phyloP scores from a whole-genome alignment of 208 protist genomes.

The Leishmania tropica region DNA sequence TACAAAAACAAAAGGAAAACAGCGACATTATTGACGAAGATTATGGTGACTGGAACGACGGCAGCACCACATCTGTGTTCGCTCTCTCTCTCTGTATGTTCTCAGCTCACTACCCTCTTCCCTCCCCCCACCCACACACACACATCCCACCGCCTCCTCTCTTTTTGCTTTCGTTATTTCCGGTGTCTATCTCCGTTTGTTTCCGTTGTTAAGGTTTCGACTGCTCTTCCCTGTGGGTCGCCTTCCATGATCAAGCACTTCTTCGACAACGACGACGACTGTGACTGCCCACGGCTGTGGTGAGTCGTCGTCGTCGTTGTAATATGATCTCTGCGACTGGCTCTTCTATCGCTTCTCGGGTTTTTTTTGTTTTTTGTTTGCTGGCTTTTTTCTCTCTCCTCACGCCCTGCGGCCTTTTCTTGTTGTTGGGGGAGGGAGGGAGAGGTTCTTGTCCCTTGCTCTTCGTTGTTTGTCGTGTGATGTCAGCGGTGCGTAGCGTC shows the following conservation, averaged over 20 bases:
- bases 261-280: too few relatives aligned
- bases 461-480: too few relatives aligned
- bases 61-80: background rate
- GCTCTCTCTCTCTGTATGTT: background rate
- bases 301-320: background rate
- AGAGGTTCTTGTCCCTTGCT: too few relatives aligned
- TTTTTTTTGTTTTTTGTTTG: conserved; percentile 8
- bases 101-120: conserved; percentile 3
- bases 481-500: too few relatives aligned
- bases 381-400: background rate
- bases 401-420: background rate
- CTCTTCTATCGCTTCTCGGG: too few relatives aligned
- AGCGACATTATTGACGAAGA: background rate
- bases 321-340: too few relatives aligned
- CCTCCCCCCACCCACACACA: background rate
- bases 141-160: background rate
- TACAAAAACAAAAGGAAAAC: background rate
- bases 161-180: background rate
- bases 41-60: background rate
- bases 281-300: background rate
- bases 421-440: background rate
- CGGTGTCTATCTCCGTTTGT: background rate
- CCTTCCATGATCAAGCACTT: too few relatives aligned
- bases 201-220: too few relatives aligned
- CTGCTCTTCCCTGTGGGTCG: too few relatives aligned